Base-by-base conservation (phyloP, 495 filamentous ascomycete species). In the Cercophora scortea region DNA sequence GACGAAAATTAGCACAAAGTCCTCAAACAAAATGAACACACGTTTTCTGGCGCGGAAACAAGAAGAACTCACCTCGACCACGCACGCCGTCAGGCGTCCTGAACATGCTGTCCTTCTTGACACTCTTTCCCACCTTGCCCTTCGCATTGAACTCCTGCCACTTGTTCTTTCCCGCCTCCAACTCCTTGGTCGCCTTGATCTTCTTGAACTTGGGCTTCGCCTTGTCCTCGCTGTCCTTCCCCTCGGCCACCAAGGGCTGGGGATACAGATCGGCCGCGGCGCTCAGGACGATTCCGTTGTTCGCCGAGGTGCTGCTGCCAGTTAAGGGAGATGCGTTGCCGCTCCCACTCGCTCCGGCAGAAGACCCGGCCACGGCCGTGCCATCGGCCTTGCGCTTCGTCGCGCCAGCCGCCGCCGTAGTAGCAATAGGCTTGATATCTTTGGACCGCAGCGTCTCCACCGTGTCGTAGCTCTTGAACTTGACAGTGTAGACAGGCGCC, bases 71-170 rank as follows among this genome's bases (percentile, higher is more conserved):
- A 95, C 91, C 91, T 84, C 89, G 78, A 44, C 88, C 90, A 58
- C 89, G 80, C 11, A 92, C 76, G 42, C 88, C 86, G 25, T 94
- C 89, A 0, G 87, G 88, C 2, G 91, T 95, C 25, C 94, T 81
- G 61, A 98, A 98, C 93, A 96, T 96, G 72, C 88, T 94, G 13
- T 97, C 90, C 74, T 95, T 96, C 71, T 88, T 90, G 43, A 64
- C 61, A n/a, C 71, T 57, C 67, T 88, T 90, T 44, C 82, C 86
- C 39, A 82, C 73, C 63, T 89, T 90, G 16, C 87, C 85, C 71
- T 91, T 95, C 58, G 74, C 74, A 39, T 80, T 83, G 64, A 94
- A 98, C 59, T 91, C 86, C 68, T 96, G 85, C 93, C 93, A 98
- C 61, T 93, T 95, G 58, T 77, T 89, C 75, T 95, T 95, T 56